phyloP scores from a whole-genome alignment of 2,329 filamentous ascomycete species.

The Fusarium devonianum region DNA sequence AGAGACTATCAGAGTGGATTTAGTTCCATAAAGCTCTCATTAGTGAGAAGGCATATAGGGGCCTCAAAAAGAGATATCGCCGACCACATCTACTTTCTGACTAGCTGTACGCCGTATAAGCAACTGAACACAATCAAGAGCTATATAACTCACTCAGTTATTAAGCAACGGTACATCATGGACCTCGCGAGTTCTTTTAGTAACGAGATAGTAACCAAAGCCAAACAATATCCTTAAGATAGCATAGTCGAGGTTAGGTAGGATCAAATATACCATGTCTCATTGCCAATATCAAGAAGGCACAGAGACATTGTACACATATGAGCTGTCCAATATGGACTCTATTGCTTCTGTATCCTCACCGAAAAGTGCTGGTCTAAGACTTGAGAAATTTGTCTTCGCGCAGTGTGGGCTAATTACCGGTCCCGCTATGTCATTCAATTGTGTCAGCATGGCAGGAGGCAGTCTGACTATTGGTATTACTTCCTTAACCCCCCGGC shows the following conservation, averaged over 20 bases:
- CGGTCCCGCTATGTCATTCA: slow-evolving; percentile 18
- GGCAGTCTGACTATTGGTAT: slow-evolving; percentile 5
- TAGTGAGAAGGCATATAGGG: not conserved
- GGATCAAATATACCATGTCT: not conserved
- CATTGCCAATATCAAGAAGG: slow-evolving; percentile 6
- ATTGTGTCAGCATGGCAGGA: slow-evolving; percentile 13
- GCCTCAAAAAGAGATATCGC: not conserved
- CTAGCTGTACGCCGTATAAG: not conserved
- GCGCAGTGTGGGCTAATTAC: slow-evolving; percentile 13
- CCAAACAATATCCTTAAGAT: slow-evolving; percentile 12
- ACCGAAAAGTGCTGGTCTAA: accelerated
- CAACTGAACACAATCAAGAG: not conserved
- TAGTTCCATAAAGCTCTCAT: slow-evolving; percentile 13
- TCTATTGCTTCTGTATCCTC: not conserved
- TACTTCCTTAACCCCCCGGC: too few relatives aligned
- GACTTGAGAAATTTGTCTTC: slow-evolving; percentile 12
- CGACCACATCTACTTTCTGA: slow-evolving; percentile 15
- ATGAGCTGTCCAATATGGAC: slow-evolving; percentile 26
- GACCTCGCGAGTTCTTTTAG: not conserved
- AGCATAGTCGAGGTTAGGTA: not conserved
- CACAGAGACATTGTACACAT: not conserved
- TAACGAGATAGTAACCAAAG: not conserved
- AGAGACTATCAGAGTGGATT: not conserved
- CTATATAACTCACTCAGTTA: not conserved
- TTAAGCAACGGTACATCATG: not conserved